Conservation (phyloP, 2,329 filamentous ascomycete genomes). For the Fulvia fulva region DNA sequence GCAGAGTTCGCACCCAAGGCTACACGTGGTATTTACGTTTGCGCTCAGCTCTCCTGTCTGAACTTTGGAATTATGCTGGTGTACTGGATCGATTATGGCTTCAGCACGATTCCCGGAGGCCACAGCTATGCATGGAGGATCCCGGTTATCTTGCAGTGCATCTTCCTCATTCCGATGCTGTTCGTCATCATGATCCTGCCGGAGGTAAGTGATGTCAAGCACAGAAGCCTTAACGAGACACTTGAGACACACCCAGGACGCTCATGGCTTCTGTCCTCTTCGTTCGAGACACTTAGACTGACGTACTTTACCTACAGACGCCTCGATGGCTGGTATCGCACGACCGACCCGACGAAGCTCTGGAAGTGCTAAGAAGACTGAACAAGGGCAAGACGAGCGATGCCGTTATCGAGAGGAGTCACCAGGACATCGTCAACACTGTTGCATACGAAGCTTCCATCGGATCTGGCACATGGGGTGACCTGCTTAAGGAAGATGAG, state of each 20-base stretch:
- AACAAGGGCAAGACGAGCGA: slow-evolving; percentile 28
- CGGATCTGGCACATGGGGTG: slow-evolving; percentile 35
- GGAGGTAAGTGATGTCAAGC: too few species aligned
- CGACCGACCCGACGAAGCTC: slow-evolving; percentile 37
- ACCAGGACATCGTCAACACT: slow-evolving; percentile 27
- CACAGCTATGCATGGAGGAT: slow-evolving; percentile 40
- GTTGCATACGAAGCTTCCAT: slow-evolving; percentile 30
- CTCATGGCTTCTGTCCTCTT: too few species aligned
- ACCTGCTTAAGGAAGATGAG: slow-evolving; percentile 29
- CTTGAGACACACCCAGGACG: too few species aligned
- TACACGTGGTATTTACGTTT: slow-evolving; percentile 39
- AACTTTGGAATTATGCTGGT: slow-evolving; percentile 46
- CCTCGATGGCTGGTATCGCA: slow-evolving; percentile 44
- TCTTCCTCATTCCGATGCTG: slow-evolving; percentile 41
- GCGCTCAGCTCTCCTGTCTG: slow-evolving; percentile 47
- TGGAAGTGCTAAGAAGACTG: slow-evolving; percentile 32
- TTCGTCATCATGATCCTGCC: slow-evolving; percentile 39
- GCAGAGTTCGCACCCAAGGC: slow-evolving; percentile 39
- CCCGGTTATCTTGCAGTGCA: slow-evolving; percentile 41
- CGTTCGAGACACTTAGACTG: too few species aligned
- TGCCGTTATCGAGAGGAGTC: slow-evolving; percentile 21
- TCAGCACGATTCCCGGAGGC: slow-evolving; percentile 28
- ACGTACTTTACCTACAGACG: too few species aligned
- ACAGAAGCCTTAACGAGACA: too few species aligned
- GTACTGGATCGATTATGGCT: slow-evolving; percentile 47